phyloP scores from a whole-genome alignment of 1,284 basidiomycete species.

The Microbotryum saponariae region DNA sequence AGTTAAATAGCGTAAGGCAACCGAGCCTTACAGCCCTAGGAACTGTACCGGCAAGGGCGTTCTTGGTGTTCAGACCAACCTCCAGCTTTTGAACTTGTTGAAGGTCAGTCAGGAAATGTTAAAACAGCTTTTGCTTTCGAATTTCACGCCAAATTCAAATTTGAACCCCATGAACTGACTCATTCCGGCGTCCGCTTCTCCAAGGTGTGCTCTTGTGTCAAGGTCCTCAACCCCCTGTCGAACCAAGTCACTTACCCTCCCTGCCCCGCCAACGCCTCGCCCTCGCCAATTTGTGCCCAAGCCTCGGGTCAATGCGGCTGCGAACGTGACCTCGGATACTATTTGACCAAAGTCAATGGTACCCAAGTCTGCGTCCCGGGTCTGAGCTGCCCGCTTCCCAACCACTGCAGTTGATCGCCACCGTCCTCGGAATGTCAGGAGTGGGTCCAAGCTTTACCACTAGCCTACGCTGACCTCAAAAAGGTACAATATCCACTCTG shows the following conservation, averaged over 20 bases:
- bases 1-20: no score
- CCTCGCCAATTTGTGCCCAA: background rate
- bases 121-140: background rate
- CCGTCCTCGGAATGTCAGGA: no score
- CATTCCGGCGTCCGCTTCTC: no score
- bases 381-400: background rate
- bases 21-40: no score
- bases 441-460: no score
- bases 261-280: constrained; percentile 5
- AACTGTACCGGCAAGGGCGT: constrained; percentile 3
- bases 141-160: background rate
- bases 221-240: background rate
- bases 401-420: constrained; percentile 2
- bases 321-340: constrained; percentile 3
- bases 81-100: background rate
- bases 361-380: constrained; percentile 1
- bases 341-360: background rate
- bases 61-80: background rate
- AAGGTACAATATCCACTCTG: no score
- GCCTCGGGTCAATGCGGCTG: background rate
- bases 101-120: background rate
- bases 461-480: no score
- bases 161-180: no score
- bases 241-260: background rate
- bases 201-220: constrained; percentile 8